Evolutionary conservation across 352 stramenopile species (phyloP).

Genomic region (Hyaloperonospora arabidopsidis): DNA sequence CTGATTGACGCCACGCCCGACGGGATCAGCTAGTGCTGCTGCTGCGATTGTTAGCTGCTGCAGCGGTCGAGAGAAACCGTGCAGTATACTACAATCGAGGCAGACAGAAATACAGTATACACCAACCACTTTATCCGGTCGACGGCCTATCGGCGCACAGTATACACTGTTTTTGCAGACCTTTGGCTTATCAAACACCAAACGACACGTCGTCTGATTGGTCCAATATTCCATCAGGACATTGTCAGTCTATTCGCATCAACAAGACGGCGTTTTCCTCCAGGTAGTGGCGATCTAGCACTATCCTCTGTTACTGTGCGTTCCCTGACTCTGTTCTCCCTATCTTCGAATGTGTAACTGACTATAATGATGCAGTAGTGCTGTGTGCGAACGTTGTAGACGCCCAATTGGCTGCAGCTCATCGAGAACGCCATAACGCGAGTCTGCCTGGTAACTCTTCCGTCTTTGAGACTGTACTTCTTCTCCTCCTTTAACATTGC

Average conservation of each 20-base stretch:
- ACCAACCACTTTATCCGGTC: too few relatives aligned
- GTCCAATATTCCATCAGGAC: slow-evolving; percentile 5
- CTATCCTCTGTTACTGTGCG: slow-evolving; percentile 17
- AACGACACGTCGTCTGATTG: slow-evolving; percentile 20
- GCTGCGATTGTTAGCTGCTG: neutral
- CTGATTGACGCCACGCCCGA: slow-evolving; percentile 77
- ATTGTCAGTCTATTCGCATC: neutral
- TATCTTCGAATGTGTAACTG: neutral
- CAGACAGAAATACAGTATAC: too few relatives aligned
- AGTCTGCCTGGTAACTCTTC: neutral
- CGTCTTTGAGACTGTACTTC: neutral
- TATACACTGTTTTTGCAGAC: neutral
- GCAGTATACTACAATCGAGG: too few relatives aligned
- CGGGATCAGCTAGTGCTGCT: slow-evolving; percentile 31
- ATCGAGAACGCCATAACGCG: slow-evolving; percentile 14
- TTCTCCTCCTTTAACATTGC: neutral
- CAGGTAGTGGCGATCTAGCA: too few relatives aligned
- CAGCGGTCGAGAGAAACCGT: too few relatives aligned
- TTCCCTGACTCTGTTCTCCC: slow-evolving; percentile 1
- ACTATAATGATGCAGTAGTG: neutral
- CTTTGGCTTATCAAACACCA: slow-evolving; percentile 16
- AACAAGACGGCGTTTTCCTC: too few relatives aligned
- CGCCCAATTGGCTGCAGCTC: slow-evolving; percentile 2
- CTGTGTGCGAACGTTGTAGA: too few relatives aligned
- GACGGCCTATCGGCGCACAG: too few relatives aligned